phyloP scores from a whole-genome alignment of 352 stramenopile genomes.

The Pythium chondricola region DNA sequence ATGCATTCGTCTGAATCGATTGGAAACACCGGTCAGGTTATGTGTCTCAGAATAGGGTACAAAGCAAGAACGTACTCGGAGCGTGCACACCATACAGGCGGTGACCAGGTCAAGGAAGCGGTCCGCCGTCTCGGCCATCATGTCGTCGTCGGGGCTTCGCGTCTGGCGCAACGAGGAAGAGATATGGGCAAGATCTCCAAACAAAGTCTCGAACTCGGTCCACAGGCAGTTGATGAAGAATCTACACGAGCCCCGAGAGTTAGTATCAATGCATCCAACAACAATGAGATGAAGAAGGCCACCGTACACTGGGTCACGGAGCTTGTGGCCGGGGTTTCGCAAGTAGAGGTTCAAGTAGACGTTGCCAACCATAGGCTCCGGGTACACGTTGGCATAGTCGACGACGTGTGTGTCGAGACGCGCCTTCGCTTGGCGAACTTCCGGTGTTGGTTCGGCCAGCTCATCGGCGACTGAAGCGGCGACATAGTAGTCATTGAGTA shows the following conservation, averaged over 20 bases:
- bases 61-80: conserved; percentile 41
- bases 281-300: conserved; percentile 2
- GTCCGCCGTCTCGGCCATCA: conserved; percentile 56
- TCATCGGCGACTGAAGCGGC: conserved; percentile 9
- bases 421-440: conserved; percentile 23
- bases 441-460: neutral
- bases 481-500: conserved; percentile 78
- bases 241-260: too few relatives aligned
- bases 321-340: conserved; percentile 88
- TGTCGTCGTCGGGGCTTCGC: conserved; percentile 59
- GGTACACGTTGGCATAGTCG: conserved; percentile 69
- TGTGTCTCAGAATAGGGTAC: too few relatives aligned
- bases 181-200: conserved; percentile 57
- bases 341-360: conserved; percentile 92
- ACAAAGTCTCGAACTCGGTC: conserved; percentile 73
- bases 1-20: conserved; percentile 47
- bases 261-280: neutral
- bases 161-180: conserved; percentile 56
- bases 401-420: conserved; percentile 56
- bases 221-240: conserved; percentile 76
- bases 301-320: conserved; percentile 87
- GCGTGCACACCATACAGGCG: conserved; percentile 64
- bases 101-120: conserved; percentile 66
- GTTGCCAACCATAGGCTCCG: conserved; percentile 69
- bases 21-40: neutral